phyloP scores from a whole-genome alignment of 768 basidiomycete species.

The Pulveroboletus frians region DNA sequence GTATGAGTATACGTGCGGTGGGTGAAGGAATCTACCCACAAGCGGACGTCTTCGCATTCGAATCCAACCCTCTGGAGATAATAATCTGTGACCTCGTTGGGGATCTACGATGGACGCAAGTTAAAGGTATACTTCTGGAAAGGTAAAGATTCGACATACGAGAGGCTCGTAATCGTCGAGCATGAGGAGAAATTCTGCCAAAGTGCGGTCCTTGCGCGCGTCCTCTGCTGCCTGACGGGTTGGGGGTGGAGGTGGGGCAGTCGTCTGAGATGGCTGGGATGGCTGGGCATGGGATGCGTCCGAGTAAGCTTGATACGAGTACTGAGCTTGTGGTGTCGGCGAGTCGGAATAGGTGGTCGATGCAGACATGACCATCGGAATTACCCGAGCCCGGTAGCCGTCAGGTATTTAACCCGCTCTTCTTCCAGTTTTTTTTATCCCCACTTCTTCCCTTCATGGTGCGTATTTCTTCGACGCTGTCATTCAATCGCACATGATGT shows the following conservation, averaged over 20 bases:
- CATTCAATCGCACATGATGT: conserved; percentile 59
- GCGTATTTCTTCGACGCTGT: conserved; percentile 5
- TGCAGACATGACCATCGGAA: conserved; percentile 35
- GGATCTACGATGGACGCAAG: conserved; percentile 54
- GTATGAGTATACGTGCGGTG: neutral
- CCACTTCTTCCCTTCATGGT: conserved; percentile 15
- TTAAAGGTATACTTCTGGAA: neutral
- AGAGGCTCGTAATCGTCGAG: conserved; percentile 95
- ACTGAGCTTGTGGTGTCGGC: conserved; percentile 29
- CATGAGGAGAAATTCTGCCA: conserved; percentile 94
- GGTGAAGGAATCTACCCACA: conserved; percentile 48
- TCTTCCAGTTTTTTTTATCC: neutral
- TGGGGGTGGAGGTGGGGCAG: conserved; percentile 33
- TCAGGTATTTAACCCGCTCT: conserved; percentile 18
- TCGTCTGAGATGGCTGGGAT: conserved; percentile 17
- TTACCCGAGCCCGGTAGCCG: conserved; percentile 8
- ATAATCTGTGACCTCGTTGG: conserved; percentile 96
- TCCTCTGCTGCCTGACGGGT: conserved; percentile 72
- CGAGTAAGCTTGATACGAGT: conserved; percentile 12
- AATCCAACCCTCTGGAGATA: conserved; percentile 95
- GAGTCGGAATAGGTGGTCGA: conserved; percentile 29
- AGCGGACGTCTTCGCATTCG: conserved; percentile 87
- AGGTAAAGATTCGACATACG: conserved; percentile 41
- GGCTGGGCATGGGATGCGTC: conserved; percentile 22
- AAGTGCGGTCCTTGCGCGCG: conserved; percentile 80